These are phyloP conservation scores for Tricholoma terreum DNA, from an alignment of 768 basidiomycete genomes.

Conservation along the genomic window DNA sequence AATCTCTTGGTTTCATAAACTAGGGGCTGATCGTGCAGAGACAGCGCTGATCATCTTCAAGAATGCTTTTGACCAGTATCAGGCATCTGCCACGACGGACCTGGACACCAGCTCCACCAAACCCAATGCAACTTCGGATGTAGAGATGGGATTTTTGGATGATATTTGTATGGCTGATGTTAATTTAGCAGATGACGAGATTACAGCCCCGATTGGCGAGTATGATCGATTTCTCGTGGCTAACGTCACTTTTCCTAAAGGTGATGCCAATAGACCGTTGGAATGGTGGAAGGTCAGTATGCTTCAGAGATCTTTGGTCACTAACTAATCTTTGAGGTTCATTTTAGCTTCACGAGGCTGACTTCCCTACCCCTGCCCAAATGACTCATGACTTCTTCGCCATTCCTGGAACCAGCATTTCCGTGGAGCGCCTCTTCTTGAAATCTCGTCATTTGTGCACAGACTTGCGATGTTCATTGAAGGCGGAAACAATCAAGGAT, in stretches of 20 bases:
- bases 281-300: slow-evolving; percentile 30
- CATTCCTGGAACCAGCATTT: slow-evolving; percentile 21
- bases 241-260: slow-evolving; percentile 2
- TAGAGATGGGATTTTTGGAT: slow-evolving; percentile 1
- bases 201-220: background rate
- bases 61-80: background rate
- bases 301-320: background rate
- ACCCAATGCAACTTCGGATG: background rate
- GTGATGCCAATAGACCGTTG: slow-evolving; percentile 17
- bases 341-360: slow-evolving; percentile 2
- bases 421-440: slow-evolving; percentile 24
- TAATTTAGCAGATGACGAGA: background rate
- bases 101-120: background rate
- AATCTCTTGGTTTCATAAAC: slow-evolving; percentile 6
- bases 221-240: slow-evolving; percentile 1
- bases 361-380: background rate
- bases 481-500: slow-evolving; percentile 24
- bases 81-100: background rate
- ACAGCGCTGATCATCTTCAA: background rate
- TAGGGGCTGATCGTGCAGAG: background rate
- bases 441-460: slow-evolving; percentile 27
- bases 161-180: slow-evolving; percentile 1
- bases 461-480: slow-evolving; percentile 24
- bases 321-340: background rate
- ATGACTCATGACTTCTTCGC: slow-evolving; percentile 2